Evolutionary conservation across 2,329 filamentous ascomycete species (phyloP).

Genomic region (Erysiphe neolycopersici): DNA sequence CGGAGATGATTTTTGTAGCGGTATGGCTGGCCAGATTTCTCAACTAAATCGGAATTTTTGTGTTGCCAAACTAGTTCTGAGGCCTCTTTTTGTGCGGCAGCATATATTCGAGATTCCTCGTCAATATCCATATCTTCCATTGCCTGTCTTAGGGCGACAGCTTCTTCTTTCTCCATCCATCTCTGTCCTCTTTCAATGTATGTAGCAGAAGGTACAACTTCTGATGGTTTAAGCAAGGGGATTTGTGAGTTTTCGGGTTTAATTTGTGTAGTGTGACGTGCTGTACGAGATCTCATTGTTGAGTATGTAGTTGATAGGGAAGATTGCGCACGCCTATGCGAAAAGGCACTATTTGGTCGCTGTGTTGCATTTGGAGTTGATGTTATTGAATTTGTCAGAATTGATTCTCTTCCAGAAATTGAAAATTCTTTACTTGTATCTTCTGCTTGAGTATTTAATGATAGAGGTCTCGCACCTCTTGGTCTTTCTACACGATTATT

Average conservation of each 20-base stretch:
- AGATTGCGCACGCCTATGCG: conserved; percentile 10
- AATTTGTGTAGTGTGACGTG: conserved; percentile 10
- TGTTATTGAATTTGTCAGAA: conserved; percentile 2
- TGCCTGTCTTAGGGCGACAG: conserved; percentile 38
- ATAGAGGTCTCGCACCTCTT: conserved; percentile 40
- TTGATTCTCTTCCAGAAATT: conserved; percentile 1
- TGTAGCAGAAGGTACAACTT: conserved; percentile 35
- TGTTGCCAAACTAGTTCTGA: conserved; percentile 58
- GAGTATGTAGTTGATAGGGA: conserved; percentile 10
- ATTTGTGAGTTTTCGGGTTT: conserved; percentile 2
- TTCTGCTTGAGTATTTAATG: conserved; percentile 15
- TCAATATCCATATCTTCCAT: conserved; percentile 42
- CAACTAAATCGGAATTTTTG: conserved; percentile 27
- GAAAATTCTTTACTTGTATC: conserved; percentile 16
- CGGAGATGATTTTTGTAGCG: conserved; percentile 41
- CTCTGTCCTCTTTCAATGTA: conserved; percentile 50
- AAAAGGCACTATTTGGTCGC: conserved; percentile 10
- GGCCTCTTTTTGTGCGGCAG: conserved; percentile 49
- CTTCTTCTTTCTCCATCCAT: conserved; percentile 64
- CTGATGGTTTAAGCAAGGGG: conserved; percentile 26
- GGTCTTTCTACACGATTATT: conserved; percentile 39
- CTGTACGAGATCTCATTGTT: conserved; percentile 10
- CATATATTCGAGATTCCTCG: conserved; percentile 35
- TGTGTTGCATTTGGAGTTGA: conserved; percentile 1
- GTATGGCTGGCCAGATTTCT: conserved; percentile 35